A percentile compares a stretch with the other conserved stretches of the same genome.
Conservation (phyloP, 352 stramenopile genomes). For the Aphanomyces stellatus region DNA sequence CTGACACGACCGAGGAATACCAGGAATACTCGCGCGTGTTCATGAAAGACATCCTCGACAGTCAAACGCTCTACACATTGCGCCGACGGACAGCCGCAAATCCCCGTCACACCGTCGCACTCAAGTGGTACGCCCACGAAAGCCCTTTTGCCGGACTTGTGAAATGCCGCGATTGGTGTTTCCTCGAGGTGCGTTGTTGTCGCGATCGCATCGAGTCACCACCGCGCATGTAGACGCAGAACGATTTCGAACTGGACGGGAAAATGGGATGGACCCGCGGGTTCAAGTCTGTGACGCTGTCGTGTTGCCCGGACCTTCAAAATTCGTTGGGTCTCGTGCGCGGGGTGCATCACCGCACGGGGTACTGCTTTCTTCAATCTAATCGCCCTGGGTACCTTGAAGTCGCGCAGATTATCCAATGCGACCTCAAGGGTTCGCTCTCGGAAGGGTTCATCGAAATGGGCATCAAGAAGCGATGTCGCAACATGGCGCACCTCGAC, state of each 20-base stretch:
- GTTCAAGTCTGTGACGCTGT: constrained; percentile 60
- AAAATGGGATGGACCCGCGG: constrained; percentile 57
- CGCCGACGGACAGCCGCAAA: constrained; percentile 26
- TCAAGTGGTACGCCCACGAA: constrained; percentile 51
- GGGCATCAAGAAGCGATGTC: constrained; percentile 45
- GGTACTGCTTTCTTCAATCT: constrained; percentile 64
- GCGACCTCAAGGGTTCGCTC: constrained; percentile 56
- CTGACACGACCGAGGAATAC: neutral
- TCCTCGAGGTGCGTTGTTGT: constrained; percentile 36
- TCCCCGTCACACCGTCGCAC: constrained; percentile 38
- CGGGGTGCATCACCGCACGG: constrained; percentile 60
- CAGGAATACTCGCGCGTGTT: neutral
- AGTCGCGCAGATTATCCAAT: constrained; percentile 46
- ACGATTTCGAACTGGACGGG: constrained; percentile 50
- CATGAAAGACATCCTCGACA: constrained; percentile 41
- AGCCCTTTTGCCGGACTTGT: constrained; percentile 47
- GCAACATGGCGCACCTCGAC: constrained; percentile 35
- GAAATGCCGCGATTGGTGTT: constrained; percentile 55
- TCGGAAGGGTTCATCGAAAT: constrained; percentile 36
- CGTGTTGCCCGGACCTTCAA: constrained; percentile 49
- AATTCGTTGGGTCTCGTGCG: constrained; percentile 42
- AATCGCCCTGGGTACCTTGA: constrained; percentile 48
- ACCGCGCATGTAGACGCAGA: constrained; percentile 28
- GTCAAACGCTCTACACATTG: constrained; percentile 52
- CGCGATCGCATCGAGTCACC: neutral